Evolutionary conservation across 1,284 basidiomycete species (phyloP).

Genomic region (Testicularia cyperi): DNA sequence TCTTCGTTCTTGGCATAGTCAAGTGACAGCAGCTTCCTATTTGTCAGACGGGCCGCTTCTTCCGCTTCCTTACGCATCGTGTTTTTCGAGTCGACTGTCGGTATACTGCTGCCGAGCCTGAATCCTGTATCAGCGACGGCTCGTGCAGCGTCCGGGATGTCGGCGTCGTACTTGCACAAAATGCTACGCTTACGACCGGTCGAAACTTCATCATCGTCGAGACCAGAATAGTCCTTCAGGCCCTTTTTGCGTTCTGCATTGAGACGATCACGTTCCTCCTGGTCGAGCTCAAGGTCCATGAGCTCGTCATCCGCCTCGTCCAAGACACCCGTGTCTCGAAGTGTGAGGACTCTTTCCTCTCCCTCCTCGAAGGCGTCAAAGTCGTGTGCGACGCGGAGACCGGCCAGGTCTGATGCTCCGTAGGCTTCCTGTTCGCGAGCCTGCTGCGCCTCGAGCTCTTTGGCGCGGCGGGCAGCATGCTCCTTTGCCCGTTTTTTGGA

Average conservation of each 20-base stretch:
- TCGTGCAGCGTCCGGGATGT: conserved; percentile 68
- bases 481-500: conserved; percentile 82
- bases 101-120: conserved; percentile 26
- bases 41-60: conserved; percentile 64
- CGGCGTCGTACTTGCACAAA: conserved; percentile 91
- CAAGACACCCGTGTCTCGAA: conserved; percentile 91
- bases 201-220: conserved; percentile 81
- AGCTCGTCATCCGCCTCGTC: conserved; percentile 97
- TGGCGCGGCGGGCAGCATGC: conserved; percentile 75
- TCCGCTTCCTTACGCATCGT: conserved; percentile 65
- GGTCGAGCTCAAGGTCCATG: conserved; percentile 88
- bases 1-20: conserved; percentile 84
- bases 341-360: conserved; percentile 88
- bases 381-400: conserved; percentile 93
- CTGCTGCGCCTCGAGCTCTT: conserved; percentile 74
- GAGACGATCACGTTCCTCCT: conserved; percentile 76
- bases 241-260: conserved; percentile 84
- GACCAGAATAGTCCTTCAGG: conserved; percentile 85
- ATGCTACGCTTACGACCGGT: conserved; percentile 78
- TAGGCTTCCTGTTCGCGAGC: conserved; percentile 70
- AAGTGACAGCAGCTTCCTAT: conserved; percentile 70
- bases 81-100: conserved; percentile 57
- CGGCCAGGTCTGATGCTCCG: conserved; percentile 71
- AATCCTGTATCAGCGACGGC: conserved; percentile 9
- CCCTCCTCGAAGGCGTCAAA: conserved; percentile 78